These are phyloP conservation scores for Anacardium occidentale DNA, from an alignment of 345 rosid species.

Conservation along the genomic window DNA sequence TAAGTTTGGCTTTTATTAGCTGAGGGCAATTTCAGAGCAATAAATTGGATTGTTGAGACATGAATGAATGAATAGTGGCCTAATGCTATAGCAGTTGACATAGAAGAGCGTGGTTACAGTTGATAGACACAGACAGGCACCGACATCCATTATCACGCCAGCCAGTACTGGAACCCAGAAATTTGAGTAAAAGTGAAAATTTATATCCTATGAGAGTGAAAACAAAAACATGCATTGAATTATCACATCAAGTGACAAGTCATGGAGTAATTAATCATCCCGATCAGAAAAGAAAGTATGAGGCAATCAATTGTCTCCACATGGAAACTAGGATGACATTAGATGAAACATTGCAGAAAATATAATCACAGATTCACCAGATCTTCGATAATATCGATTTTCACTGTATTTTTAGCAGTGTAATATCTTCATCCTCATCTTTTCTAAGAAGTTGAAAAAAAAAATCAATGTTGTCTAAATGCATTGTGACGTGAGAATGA, in stretches of 20 bases:
- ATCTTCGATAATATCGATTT: not conserved
- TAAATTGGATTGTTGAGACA: not conserved
- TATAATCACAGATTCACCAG: not conserved
- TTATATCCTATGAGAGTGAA: slow-evolving; percentile 12
- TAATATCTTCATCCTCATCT: not conserved
- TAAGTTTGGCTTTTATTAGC: slow-evolving; percentile 3
- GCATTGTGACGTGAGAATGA: not conserved
- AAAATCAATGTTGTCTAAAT: not conserved
- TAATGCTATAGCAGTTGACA: slow-evolving; percentile 32
- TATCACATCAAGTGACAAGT: not conserved
- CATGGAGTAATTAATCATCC: not conserved
- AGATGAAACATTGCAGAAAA: slow-evolving; percentile 7
- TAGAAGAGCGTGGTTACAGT: slow-evolving; percentile 22
- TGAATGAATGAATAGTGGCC: slow-evolving; percentile 7
- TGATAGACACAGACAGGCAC: slow-evolving; percentile 25
- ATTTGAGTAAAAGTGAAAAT: not conserved
- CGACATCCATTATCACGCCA: not conserved
- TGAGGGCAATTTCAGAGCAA: not conserved
- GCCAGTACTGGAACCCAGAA: not conserved
- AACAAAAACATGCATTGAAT: slow-evolving; percentile 5
- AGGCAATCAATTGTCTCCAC: not conserved
- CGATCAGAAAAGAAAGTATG: slow-evolving; percentile 1
- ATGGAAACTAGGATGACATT: not conserved
- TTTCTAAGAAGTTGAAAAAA: not conserved
- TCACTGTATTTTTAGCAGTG: slow-evolving; percentile 7